Conservation (phyloP, 106 monocot genomes). For the Chionographis japonica region DNA sequence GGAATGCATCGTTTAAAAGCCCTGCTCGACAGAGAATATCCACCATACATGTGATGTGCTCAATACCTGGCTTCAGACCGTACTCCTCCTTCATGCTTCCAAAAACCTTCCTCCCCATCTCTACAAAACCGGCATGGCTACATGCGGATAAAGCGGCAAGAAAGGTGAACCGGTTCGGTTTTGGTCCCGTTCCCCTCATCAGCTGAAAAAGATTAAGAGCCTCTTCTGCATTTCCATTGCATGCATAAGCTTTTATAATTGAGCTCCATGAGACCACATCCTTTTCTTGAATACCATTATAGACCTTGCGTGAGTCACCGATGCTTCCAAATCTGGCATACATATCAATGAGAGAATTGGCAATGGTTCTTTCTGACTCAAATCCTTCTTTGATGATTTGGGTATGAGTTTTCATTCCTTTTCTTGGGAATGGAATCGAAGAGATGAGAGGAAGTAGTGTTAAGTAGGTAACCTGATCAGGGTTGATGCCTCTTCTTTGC, state of each 20-base stretch:
- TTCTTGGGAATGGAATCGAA: slow-evolving; percentile 19
- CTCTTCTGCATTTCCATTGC: slow-evolving; percentile 37
- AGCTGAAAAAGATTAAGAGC: slow-evolving; percentile 38
- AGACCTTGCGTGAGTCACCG: slow-evolving; percentile 31
- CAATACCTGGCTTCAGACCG: slow-evolving; percentile 21
- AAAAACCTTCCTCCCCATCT: slow-evolving; percentile 18
- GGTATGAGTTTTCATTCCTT: slow-evolving; percentile 45
- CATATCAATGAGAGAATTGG: slow-evolving; percentile 62
- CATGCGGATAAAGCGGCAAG: slow-evolving; percentile 30
- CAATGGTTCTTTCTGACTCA: slow-evolving; percentile 22
- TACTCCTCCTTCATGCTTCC: slow-evolving; percentile 24
- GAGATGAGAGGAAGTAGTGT: slow-evolving; percentile 32
- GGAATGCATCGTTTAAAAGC: slow-evolving; percentile 15
- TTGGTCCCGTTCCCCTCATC: slow-evolving; percentile 34
- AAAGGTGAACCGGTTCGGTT: slow-evolving; percentile 53
- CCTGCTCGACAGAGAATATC: slow-evolving; percentile 32
- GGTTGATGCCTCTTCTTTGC: slow-evolving; percentile 54
- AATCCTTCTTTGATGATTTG: slow-evolving; percentile 59
- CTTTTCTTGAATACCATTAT: slow-evolving; percentile 37
- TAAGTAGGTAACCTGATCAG: slow-evolving; percentile 37
- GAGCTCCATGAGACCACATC: slow-evolving; percentile 78
- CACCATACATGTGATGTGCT: slow-evolving; percentile 30
- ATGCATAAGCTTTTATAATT: slow-evolving; percentile 47
- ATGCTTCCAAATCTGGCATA: slow-evolving; percentile 56
- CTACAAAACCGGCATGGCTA: slow-evolving; percentile 29